Percentiles rank a stretch among this genome's conserved stretches.
phyloP scores from a whole-genome alignment of 768 basidiomycete species.

The Plicaturopsis crispa region DNA sequence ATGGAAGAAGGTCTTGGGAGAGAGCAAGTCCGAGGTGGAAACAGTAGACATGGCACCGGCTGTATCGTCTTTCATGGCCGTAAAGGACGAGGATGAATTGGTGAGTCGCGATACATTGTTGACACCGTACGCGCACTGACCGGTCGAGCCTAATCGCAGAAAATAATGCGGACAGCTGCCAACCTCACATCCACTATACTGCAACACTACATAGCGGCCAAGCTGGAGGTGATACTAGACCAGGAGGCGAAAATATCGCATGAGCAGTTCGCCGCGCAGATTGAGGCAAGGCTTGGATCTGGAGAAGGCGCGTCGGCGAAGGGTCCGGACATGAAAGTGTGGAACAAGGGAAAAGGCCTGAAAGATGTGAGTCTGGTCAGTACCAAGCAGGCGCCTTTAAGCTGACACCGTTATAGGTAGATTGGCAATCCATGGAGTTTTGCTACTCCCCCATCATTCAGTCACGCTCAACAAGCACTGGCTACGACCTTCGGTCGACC shows the following conservation, averaged over 20 bases:
- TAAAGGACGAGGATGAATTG: constrained; percentile 89
- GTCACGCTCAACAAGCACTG: constrained; percentile 73
- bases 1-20: constrained; percentile 65
- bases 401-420: constrained; percentile 44
- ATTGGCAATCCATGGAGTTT: constrained; percentile 88
- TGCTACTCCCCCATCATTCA: constrained; percentile 95
- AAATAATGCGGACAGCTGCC: constrained; percentile 68
- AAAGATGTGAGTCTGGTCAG: constrained; percentile 51
- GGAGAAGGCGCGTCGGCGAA: constrained; percentile 72
- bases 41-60: constrained; percentile 71
- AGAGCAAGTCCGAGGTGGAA: constrained; percentile 56
- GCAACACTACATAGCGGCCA: constrained; percentile 77
- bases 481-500: constrained; percentile 84
- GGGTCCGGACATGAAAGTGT: constrained; percentile 88
- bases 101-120: constrained; percentile 36
- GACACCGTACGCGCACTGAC: too few species aligned
- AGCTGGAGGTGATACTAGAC: constrained; percentile 87
- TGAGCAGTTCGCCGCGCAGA: constrained; percentile 75
- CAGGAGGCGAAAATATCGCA: constrained; percentile 88
- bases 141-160: too few species aligned
- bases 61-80: constrained; percentile 71
- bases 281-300: constrained; percentile 84
- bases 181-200: constrained; percentile 81
- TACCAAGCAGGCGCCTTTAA: constrained; percentile 4
- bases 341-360: constrained; percentile 71